These are phyloP conservation scores for Taphrina deformans DNA, from an alignment of 1,139 yeast genomes.

Conservation along the genomic window DNA sequence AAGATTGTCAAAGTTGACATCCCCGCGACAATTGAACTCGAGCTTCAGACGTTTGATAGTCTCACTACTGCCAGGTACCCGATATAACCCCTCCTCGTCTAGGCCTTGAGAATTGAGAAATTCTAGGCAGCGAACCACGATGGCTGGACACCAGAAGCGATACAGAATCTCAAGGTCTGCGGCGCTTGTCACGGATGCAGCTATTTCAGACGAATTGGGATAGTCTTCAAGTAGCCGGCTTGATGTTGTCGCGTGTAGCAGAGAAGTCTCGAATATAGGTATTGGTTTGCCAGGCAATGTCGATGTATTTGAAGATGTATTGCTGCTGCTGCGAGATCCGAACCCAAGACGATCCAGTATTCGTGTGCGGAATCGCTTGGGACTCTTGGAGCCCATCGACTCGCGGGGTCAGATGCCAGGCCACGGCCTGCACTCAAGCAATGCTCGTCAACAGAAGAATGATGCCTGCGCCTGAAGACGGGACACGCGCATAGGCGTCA, in stretches of 20 bases:
- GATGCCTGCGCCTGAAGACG: too few species aligned
- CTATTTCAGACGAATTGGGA: not conserved
- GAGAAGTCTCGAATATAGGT: slow-evolving; percentile 3
- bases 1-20: not conserved
- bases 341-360: slow-evolving; percentile 6
- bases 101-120: slow-evolving; percentile 34
- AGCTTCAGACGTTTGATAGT: slow-evolving; percentile 13
- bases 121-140: slow-evolving; percentile 34
- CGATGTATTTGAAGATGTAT: not conserved
- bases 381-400: not conserved
- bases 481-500: too few species aligned
- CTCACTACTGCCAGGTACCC: slow-evolving; percentile 36
- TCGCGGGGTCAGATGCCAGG: not conserved
- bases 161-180: not conserved
- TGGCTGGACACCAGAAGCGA: slow-evolving; percentile 36
- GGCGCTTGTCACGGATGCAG: not conserved
- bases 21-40: slow-evolving; percentile 14
- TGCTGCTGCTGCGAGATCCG: slow-evolving; percentile 8
- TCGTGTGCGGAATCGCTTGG: slow-evolving; percentile 1
- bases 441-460: not conserved
- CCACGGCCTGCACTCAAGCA: not conserved
- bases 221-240: not conserved
- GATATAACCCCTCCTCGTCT: slow-evolving; percentile 38
- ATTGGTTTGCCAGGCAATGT: not conserved
- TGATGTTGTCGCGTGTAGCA: not conserved